These are phyloP conservation scores for Auricularia sp. DNA, from an alignment of 768 basidiomycete genomes.

Conservation along the genomic window DNA sequence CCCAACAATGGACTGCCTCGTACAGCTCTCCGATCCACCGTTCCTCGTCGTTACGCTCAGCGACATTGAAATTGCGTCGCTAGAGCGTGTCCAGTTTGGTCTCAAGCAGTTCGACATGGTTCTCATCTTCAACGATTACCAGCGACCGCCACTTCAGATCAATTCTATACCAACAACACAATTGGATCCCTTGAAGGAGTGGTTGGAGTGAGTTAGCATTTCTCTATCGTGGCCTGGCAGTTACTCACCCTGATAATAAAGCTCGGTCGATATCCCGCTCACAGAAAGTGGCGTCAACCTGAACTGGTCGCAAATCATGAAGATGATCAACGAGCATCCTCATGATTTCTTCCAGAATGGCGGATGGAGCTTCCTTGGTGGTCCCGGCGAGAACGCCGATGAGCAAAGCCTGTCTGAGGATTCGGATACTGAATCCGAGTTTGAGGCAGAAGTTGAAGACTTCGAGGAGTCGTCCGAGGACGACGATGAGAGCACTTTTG, in stretches of 20 bases:
- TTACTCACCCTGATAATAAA: conserved; percentile 23
- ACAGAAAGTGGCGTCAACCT: conserved; percentile 94
- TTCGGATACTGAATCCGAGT: conserved; percentile 60
- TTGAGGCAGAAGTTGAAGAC: conserved; percentile 39
- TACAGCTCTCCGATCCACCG: conserved; percentile 89
- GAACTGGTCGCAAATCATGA: conserved; percentile 98
- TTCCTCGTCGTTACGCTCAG: conserved; percentile 91
- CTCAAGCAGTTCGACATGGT: conserved; percentile 96
- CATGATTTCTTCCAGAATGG: conserved; percentile 92
- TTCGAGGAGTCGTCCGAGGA: conserved; percentile 31
- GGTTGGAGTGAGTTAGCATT: conserved; percentile 73
- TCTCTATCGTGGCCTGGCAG: background rate
- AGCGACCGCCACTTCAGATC: conserved; percentile 84
- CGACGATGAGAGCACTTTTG: conserved; percentile 47
- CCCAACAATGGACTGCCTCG: conserved; percentile 93
- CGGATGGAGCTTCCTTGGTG: conserved; percentile 90
- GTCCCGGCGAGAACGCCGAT: conserved; percentile 43
- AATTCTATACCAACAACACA: conserved; percentile 88
- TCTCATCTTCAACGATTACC: conserved; percentile 95
- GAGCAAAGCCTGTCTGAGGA: conserved; percentile 40
- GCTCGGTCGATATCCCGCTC: conserved; percentile 94
- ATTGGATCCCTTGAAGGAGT: conserved; percentile 96
- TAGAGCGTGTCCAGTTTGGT: conserved; percentile 94
- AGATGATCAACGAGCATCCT: conserved; percentile 93
- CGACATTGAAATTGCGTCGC: conserved; percentile 93